These are phyloP conservation scores for Hymenoscyphus albidus DNA, from an alignment of 2,329 filamentous ascomycete species.

Conservation along the genomic window DNA sequence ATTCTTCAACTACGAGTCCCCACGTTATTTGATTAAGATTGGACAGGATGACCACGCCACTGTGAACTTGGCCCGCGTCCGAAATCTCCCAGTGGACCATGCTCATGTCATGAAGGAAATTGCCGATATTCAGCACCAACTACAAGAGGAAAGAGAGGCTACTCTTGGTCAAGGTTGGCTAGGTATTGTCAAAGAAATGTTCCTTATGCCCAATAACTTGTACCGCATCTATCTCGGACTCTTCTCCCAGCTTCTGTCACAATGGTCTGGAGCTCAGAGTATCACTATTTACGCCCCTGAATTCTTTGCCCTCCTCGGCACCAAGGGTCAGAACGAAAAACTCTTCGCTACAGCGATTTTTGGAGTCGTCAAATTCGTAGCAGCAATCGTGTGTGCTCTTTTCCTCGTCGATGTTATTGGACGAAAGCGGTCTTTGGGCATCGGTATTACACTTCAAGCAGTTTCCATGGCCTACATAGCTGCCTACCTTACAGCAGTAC, in stretches of 20 bases:
- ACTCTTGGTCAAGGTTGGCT: slow-evolving; percentile 61
- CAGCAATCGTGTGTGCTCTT: slow-evolving; percentile 65
- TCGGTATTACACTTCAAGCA: slow-evolving; percentile 57
- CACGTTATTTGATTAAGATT: slow-evolving; percentile 64
- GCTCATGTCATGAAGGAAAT: slow-evolving; percentile 61
- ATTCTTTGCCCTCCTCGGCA: slow-evolving; percentile 68
- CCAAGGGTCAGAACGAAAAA: slow-evolving; percentile 62
- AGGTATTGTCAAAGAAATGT: slow-evolving; percentile 65
- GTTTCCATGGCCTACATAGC: slow-evolving; percentile 62
- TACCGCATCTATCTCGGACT: slow-evolving; percentile 68
- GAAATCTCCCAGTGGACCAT: slow-evolving; percentile 55
- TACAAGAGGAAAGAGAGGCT: slow-evolving; percentile 69
- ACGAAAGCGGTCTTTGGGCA: slow-evolving; percentile 62
- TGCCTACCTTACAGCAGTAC: slow-evolving; percentile 58
- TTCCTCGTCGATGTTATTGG: slow-evolving; percentile 79
- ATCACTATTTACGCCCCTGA: slow-evolving; percentile 76
- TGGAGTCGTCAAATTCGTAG: slow-evolving; percentile 67
- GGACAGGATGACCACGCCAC: slow-evolving; percentile 56
- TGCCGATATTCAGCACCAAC: slow-evolving; percentile 58
- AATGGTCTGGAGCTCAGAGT: slow-evolving; percentile 69
- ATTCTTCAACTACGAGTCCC: slow-evolving; percentile 66
- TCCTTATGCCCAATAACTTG: slow-evolving; percentile 63
- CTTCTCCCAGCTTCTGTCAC: slow-evolving; percentile 66
- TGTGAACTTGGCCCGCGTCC: slow-evolving; percentile 52
- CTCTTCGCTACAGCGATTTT: slow-evolving; percentile 73